These are phyloP conservation scores for Eucalyptus brandiana DNA, from an alignment of 345 rosid species.

Conservation along the genomic window DNA sequence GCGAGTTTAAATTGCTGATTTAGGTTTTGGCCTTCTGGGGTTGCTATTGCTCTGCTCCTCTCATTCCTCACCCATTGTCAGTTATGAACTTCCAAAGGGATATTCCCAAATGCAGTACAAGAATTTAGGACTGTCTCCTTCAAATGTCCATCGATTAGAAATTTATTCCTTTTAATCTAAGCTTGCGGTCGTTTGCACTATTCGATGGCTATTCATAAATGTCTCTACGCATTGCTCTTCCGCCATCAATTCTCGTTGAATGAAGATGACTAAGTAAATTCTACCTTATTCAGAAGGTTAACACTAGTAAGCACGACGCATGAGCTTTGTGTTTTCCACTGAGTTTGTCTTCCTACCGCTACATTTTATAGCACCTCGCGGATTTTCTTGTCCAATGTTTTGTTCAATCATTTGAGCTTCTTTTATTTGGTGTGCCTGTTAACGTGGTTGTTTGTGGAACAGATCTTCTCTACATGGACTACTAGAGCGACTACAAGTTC, in stretches of 20 bases:
- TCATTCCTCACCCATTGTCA: not conserved
- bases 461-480: too few relatives aligned
- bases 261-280: not conserved
- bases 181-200: not conserved
- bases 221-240: not conserved
- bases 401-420: too few relatives aligned
- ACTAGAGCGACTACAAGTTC: too few relatives aligned
- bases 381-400: too few relatives aligned
- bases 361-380: not conserved
- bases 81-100: not conserved
- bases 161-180: not conserved
- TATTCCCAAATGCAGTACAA: not conserved
- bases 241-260: not conserved
- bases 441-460: too few relatives aligned
- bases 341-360: not conserved
- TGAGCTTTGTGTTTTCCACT: not conserved
- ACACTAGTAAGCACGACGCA: not conserved
- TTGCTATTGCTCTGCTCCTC: not conserved
- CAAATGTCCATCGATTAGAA: not conserved
- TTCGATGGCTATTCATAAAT: not conserved
- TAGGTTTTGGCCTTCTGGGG: not conserved
- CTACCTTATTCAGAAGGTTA: not conserved
- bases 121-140: not conserved
- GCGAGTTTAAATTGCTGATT: not conserved
- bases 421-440: too few relatives aligned